Evolutionary conservation across 2,329 filamentous ascomycete genomes (phyloP).

Genomic region (Mycosphaerella sp.): DNA sequence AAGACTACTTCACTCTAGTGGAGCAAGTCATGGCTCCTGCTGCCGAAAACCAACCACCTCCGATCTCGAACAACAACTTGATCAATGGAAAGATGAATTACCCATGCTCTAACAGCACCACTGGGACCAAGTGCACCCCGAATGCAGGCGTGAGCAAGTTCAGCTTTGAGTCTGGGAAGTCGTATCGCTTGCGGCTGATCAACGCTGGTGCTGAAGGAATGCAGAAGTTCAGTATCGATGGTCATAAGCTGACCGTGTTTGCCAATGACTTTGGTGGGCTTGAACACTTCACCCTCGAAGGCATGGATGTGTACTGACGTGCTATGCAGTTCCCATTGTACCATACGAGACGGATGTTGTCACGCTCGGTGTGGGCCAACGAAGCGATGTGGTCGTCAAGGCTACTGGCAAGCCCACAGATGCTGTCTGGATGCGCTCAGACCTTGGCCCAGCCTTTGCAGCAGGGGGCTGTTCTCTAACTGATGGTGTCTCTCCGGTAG

Average conservation of each 20-base stretch:
- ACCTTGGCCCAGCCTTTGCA: conserved; percentile 57
- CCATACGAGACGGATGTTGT: conserved; percentile 38
- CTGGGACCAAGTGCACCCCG: conserved; percentile 24
- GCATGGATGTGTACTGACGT: not conserved
- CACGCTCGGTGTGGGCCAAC: conserved; percentile 54
- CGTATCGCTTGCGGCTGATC: conserved; percentile 39
- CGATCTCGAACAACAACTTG: conserved; percentile 27
- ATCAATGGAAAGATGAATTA: conserved; percentile 29
- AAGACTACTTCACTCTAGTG: conserved; percentile 29
- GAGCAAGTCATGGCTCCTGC: conserved; percentile 30
- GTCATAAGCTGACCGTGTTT: conserved; percentile 39
- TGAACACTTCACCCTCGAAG: not conserved
- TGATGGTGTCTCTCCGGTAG: conserved; percentile 40
- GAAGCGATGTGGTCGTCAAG: conserved; percentile 43
- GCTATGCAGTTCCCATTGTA: conserved; percentile 31
- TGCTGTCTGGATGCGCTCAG: conserved; percentile 36
- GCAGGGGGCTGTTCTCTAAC: conserved; percentile 23
- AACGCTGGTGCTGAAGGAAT: conserved; percentile 40
- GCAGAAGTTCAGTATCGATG: conserved; percentile 45
- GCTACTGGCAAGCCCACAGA: conserved; percentile 26
- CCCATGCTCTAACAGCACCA: conserved; percentile 28
- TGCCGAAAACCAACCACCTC: conserved; percentile 19
- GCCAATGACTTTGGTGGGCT: conserved; percentile 35
- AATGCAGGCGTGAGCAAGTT: conserved; percentile 33
- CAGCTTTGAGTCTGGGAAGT: conserved; percentile 37